These are phyloP conservation scores for Pneumocystis sp. DNA, from an alignment of 1,139 yeast species.

Conservation along the genomic window DNA sequence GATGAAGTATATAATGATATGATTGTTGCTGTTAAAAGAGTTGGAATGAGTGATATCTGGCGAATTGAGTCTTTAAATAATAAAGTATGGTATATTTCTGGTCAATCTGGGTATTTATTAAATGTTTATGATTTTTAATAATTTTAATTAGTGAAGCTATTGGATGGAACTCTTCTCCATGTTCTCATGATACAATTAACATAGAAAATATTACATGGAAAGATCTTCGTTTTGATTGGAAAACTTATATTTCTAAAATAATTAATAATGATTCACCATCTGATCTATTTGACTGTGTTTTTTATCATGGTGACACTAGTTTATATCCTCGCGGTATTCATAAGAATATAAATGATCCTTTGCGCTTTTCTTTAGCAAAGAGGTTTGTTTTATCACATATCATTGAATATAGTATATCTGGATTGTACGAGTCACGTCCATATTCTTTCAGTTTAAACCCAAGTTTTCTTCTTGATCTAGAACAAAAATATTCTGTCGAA, in stretches of 20 bases:
- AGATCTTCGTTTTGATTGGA: neutral
- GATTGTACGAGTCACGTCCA: neutral
- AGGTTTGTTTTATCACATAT: neutral
- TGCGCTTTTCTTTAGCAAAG: neutral
- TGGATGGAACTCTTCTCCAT: neutral
- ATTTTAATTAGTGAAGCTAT: neutral
- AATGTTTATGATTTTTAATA: neutral
- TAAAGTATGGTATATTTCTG: neutral
- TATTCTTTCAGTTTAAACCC: neutral
- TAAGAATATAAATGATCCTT: neutral
- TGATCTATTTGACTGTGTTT: neutral
- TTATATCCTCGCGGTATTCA: constrained; percentile 1
- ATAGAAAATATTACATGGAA: neutral
- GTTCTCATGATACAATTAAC: neutral
- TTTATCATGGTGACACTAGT: neutral
- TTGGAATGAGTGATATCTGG: neutral
- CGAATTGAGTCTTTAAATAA: neutral
- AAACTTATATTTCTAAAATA: neutral
- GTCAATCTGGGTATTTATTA: neutral
- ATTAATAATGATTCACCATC: neutral
- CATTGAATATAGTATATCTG: neutral
- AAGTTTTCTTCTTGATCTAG: neutral
- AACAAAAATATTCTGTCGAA: neutral
- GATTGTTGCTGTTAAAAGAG: neutral
- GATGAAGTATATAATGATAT: neutral